phyloP scores from a whole-genome alignment of 2,329 filamentous ascomycete species.

The Calonectria montana region DNA sequence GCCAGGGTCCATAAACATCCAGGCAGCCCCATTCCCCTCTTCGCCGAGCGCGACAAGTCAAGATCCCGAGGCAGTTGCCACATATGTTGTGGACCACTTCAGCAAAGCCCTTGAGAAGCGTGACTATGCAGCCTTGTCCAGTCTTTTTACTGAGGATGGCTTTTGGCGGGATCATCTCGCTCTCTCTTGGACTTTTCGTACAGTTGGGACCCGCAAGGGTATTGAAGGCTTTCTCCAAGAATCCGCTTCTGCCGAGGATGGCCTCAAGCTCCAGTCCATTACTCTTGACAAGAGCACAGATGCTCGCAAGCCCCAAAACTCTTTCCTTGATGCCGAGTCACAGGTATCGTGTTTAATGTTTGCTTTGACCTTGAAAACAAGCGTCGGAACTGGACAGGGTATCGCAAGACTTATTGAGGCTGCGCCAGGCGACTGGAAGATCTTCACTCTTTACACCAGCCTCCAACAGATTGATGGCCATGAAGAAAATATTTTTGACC shows the following conservation, averaged over 20 bases:
- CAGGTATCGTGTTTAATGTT: constrained; percentile 64
- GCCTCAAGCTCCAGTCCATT: constrained; percentile 52
- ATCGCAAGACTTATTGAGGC: constrained; percentile 61
- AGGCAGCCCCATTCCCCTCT: constrained; percentile 2
- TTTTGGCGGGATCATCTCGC: constrained; percentile 71
- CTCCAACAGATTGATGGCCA: constrained; percentile 65
- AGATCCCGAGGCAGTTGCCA: not conserved
- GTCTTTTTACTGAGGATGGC: constrained; percentile 51
- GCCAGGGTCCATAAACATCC: constrained; percentile 20
- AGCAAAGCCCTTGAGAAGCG: constrained; percentile 53
- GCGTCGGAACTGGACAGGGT: constrained; percentile 66
- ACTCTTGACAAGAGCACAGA: constrained; percentile 58
- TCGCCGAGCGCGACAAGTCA: not conserved
- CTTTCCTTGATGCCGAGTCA: constrained; percentile 60
- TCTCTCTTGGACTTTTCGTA: constrained; percentile 67
- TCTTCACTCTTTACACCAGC: constrained; percentile 72
- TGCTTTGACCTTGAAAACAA: constrained; percentile 65
- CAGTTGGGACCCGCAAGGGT: constrained; percentile 54
- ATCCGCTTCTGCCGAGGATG: constrained; percentile 27
- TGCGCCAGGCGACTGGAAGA: constrained; percentile 64
- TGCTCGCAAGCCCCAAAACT: constrained; percentile 54
- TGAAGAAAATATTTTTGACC: constrained; percentile 60
- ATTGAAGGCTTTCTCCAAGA: constrained; percentile 53
- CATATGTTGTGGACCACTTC: constrained; percentile 46
- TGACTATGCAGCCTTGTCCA: constrained; percentile 47